phyloP scores from a whole-genome alignment of 768 basidiomycete species.

The Tylopilus sp. region DNA sequence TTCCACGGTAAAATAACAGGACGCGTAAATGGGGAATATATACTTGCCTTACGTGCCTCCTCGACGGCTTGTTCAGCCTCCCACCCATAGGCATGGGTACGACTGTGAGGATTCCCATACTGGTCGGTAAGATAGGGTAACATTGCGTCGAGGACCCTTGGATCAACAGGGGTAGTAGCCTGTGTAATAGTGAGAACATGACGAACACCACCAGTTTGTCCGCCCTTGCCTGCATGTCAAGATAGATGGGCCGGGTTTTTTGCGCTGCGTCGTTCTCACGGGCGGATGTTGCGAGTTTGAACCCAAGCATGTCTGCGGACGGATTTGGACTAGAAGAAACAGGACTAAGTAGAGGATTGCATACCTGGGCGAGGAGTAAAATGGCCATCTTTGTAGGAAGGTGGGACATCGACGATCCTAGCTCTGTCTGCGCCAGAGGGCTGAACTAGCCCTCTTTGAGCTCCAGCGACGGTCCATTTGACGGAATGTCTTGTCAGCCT shows the following conservation, averaged over 20 bases:
- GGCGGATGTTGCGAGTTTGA: conserved; percentile 66
- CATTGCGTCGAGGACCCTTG: conserved; percentile 96
- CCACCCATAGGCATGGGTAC: conserved; percentile 99
- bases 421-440: conserved; percentile 82
- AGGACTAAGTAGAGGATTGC: conserved; percentile 7
- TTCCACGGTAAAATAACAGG: neutral
- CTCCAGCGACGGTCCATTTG: conserved; percentile 18
- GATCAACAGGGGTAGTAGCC: conserved; percentile 98
- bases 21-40: conserved; percentile 14
- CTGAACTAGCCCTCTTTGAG: conserved; percentile 66
- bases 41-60: conserved; percentile 73
- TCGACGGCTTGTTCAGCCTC: conserved; percentile 96
- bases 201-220: neutral
- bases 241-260: conserved; percentile 87
- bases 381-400: conserved; percentile 64
- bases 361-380: conserved; percentile 70
- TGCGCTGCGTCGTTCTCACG: conserved; percentile 55
- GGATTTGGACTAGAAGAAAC: neutral
- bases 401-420: conserved; percentile 77
- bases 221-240: conserved; percentile 87
- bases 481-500: conserved; percentile 28
- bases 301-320: conserved; percentile 78
- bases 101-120: conserved; percentile 96
- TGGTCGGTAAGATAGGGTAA: conserved; percentile 92
- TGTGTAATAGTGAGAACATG: conserved; percentile 30